A percentile compares a stretch with the other conserved stretches of the same genome.
These are phyloP conservation scores for Halenospora varia DNA, from an alignment of 495 filamentous ascomycete genomes.

Conservation along the genomic window DNA sequence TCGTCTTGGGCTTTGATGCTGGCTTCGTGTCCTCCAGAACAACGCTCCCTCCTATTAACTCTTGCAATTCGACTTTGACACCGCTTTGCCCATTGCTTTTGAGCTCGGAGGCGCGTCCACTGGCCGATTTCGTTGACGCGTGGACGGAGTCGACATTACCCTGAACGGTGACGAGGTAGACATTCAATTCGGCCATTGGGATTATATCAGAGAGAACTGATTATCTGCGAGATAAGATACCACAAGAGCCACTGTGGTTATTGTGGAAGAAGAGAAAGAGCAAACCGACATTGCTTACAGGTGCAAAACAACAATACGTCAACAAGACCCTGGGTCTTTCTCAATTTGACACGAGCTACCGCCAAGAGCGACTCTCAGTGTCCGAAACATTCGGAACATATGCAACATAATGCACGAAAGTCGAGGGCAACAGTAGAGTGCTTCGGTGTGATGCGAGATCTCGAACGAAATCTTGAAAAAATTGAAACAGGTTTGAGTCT, in stretches of 20 bases:
- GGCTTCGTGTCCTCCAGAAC: background rate
- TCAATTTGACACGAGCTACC: too few species aligned
- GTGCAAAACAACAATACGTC: too few species aligned
- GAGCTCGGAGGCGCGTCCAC: background rate
- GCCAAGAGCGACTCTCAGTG: too few species aligned
- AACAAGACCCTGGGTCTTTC: too few species aligned
- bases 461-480: too few species aligned
- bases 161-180: slow-evolving; percentile 58
- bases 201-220: background rate
- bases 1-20: background rate
- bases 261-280: background rate
- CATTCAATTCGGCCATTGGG: slow-evolving; percentile 28
- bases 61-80: background rate
- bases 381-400: too few species aligned
- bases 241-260: too few species aligned
- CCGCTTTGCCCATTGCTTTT: background rate
- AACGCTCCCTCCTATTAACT: background rate
- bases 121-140: slow-evolving; percentile 2
- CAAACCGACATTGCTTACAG: background rate
- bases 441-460: too few species aligned
- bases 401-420: too few species aligned
- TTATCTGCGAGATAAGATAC: background rate
- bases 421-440: too few species aligned
- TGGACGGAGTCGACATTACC: slow-evolving; percentile 32
- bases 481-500: too few species aligned